Evolutionary conservation across 2,329 filamentous ascomycete genomes (phyloP).

Genomic region (Ceratocystis cubensis): DNA sequence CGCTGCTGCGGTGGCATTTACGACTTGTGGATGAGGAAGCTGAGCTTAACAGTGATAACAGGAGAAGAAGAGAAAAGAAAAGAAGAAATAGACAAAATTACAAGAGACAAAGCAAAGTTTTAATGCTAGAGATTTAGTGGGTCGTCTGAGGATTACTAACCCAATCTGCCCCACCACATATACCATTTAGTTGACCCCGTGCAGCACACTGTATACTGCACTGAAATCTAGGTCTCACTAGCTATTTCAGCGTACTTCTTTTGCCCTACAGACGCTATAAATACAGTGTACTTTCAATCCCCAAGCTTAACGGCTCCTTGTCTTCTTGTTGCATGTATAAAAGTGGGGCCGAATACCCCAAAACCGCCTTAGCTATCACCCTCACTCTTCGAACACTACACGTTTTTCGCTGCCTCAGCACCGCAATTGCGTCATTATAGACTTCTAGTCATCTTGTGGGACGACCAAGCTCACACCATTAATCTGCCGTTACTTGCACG

Average conservation of each 20-base stretch:
- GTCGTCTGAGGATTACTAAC: constrained; percentile 11
- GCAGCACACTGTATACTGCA: background rate
- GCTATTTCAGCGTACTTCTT: background rate
- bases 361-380: background rate
- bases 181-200: background rate
- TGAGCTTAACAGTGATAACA: constrained; percentile 12
- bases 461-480: background rate
- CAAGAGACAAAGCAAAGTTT: constrained; percentile 15
- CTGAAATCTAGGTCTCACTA: background rate
- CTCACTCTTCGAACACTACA: background rate
- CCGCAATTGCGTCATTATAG: background rate
- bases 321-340: background rate
- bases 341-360: background rate
- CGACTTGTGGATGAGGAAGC: background rate
- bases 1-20: constrained; percentile 20
- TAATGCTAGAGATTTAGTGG: constrained; percentile 19
- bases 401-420: background rate
- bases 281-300: background rate
- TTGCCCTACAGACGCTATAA: no score
- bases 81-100: constrained; percentile 20
- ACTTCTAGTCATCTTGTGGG: background rate
- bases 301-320: background rate
- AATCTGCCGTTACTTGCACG: background rate
- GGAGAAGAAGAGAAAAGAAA: constrained; percentile 20
- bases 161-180: background rate